Base-by-base conservation (phyloP, 179 eudicot species). In the Actinidia polygama region DNA sequence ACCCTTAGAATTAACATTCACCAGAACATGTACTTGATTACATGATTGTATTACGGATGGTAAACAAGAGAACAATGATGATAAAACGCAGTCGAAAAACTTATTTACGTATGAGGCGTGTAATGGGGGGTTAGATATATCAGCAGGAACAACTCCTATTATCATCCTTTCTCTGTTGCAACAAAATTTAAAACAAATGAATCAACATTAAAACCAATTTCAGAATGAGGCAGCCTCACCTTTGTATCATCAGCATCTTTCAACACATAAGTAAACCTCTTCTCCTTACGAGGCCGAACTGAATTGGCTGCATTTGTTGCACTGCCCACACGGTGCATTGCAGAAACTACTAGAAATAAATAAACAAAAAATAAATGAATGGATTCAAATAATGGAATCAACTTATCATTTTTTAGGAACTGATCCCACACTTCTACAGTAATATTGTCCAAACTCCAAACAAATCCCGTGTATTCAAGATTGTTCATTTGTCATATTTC, bases 321-420 rank as follows among this genome's bases (percentile, higher is more conserved):
- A 86, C 99, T 95, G 74, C 92, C 96, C 75, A 96, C 99, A 54
- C 98, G 96, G 89, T 96, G 99, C 99, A 96, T 96, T 81, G 85
- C 93, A 75, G 80, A 84, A 85, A 75, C 67, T 58, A 91, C 94
- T 87, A 75, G 73, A 83, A 53, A 83, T 23, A 40, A 16, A 63
- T 15, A 77, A 24, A 16, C 55, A 47, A 23, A 78, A 4, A 12
- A 47, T 47, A 23, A 19, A 49, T 64, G 24, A 15, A 64, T 49
- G 49, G 64, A 46, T 78, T 47, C 4, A 50, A 50, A 63, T 44
- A 24, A 64, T 49, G 9, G 73, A 47, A 47, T 64, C 47, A 30
- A 9, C 73, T 26, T 63, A 63, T 63, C 81, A 49, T 11, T 24
- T 23, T 49, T 62, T 64, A 78, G 49, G 61, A 16, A 64, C 61